Base-by-base conservation (phyloP, 2,329 filamentous ascomycete species). In the Westerdykella ornata region DNA sequence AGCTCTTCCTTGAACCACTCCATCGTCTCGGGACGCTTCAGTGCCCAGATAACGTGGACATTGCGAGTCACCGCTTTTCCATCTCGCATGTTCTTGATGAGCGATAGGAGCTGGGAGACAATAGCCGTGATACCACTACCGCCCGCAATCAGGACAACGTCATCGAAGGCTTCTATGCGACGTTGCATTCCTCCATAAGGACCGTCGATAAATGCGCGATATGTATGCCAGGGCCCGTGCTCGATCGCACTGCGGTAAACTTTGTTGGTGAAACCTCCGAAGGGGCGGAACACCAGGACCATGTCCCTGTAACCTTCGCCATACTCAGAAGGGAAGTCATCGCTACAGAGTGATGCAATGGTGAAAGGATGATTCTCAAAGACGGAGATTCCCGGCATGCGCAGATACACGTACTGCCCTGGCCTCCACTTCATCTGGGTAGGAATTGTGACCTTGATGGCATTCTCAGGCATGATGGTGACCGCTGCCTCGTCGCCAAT, bases 1-100 rank as follows among this genome's bases (percentile, higher is more conserved):
- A 96, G 74, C 65, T 96, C 90, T 67, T 96, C 89, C 51, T 87
- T 85, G 74, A 96, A 97, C 90, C 90, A 97, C 62, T 96, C 88
- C 81, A 97, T 88, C 1, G 88, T 87, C 65, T 96, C 90, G 12
- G 92, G 81, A 42, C 85, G 80, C 67, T 92, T 94, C 51, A 96
- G 72, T 4, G 89, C 82, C 90, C 90, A 97, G n/a, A 97, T 79
- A 1, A 97, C 86, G 13, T 92, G 84, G 4, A 97, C 84, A 49
- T 84, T 86, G 62, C 85, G 87, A 2, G 89, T 96, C 34, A 95
- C 87, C 26, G 90, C 89, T 66, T 95, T 95, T 37, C 88, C 86
- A 59, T 95, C 89, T 44, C 88, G 82, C 84, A 97, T 95, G 44
- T 88, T 82, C 69, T 95, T 96, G 69, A 96, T 94, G n/a, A 97